Evolutionary conservation across 1,284 basidiomycete species (phyloP).

Genomic region (Kalmanozyma brasiliensis): DNA sequence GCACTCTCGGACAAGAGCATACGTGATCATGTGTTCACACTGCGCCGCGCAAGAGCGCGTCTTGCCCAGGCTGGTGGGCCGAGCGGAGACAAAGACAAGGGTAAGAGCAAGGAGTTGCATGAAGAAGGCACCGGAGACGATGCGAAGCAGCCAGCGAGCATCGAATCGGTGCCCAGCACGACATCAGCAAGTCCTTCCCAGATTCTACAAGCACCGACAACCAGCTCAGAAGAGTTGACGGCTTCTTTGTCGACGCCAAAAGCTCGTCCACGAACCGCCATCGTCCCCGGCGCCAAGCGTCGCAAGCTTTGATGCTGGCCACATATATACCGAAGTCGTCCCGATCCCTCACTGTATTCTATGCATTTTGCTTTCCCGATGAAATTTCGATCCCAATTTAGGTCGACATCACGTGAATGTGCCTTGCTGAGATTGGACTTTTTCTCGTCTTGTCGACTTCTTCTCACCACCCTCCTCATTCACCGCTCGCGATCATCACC

Average conservation of each 20-base stretch:
- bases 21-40: slow-evolving; percentile 10
- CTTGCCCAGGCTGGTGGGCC: neutral
- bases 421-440: neutral
- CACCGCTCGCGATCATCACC: neutral
- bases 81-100: neutral
- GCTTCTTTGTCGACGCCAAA: neutral
- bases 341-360: slow-evolving; percentile 7
- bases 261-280: slow-evolving; percentile 12
- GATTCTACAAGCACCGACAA: neutral
- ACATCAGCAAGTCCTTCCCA: neutral
- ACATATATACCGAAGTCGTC: neutral
- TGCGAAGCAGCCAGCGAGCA: neutral
- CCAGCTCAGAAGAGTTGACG: neutral
- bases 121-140: neutral
- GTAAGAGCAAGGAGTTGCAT: neutral
- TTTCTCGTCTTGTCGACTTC: slow-evolving; percentile 6
- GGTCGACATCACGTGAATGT: slow-evolving; percentile 7
- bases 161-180: neutral
- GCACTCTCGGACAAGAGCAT: slow-evolving; percentile 25
- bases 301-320: slow-evolving; percentile 17
- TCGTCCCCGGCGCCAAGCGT: slow-evolving; percentile 35
- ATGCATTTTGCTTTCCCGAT: slow-evolving; percentile 9
- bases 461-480: neutral
- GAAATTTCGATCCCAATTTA: neutral
- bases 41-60: neutral